Percentiles rank a stretch among this genome's conserved stretches.
These are phyloP conservation scores for Backusella australiensis DNA, from an alignment of 192 early-diverging fungal genomes.

Conservation along the genomic window DNA sequence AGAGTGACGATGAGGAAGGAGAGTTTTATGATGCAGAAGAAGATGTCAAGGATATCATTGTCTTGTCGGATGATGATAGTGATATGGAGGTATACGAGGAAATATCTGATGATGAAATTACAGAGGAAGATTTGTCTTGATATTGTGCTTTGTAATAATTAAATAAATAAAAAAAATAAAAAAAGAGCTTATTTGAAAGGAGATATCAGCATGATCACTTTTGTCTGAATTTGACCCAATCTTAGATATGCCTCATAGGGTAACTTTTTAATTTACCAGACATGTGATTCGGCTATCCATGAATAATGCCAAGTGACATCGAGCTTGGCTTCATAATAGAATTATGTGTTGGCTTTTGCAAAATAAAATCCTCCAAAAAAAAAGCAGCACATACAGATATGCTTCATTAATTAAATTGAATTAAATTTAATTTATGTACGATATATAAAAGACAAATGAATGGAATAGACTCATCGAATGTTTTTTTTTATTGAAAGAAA, in stretches of 20 bases:
- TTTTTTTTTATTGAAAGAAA: background rate
- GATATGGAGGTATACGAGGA: constrained; percentile 9
- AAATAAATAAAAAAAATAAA: background rate
- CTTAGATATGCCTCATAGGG: background rate
- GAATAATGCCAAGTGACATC: background rate
- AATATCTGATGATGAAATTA: background rate
- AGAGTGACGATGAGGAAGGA: background rate
- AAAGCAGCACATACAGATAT: background rate
- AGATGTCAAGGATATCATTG: constrained; percentile 23
- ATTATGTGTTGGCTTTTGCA: background rate
- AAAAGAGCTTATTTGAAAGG: background rate
- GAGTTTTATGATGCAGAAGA: constrained; percentile 1
- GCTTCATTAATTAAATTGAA: background rate
- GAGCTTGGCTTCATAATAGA: background rate
- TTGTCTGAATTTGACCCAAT: no score
- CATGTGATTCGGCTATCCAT: background rate
- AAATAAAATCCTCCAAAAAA: background rate
- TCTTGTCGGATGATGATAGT: constrained; percentile 8
- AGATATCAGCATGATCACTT: background rate
- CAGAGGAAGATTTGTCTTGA: background rate
- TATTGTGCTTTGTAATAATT: background rate
- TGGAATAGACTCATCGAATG: no score
- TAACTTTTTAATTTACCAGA: background rate
- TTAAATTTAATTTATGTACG: background rate
- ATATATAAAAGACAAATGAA: no score